Evolutionary conservation across 2,329 filamentous ascomycete species (phyloP), one percentile per base, ranked within the genome.

Genomic region (Fusarium torulosum): DNA sequence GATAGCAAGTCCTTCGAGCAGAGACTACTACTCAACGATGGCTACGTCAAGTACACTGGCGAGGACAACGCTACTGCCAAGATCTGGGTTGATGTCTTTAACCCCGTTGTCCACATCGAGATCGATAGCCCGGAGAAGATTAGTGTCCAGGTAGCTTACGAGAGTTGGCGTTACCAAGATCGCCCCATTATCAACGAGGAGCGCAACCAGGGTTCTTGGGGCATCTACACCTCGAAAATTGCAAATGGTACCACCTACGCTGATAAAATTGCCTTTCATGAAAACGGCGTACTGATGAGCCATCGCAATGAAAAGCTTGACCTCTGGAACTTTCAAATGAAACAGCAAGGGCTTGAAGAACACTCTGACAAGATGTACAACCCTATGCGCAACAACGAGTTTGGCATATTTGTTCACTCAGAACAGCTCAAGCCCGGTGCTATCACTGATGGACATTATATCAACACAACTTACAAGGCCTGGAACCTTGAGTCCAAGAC

Each of bases 171-270:
- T 2, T 43, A 29, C 6, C 11, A 59, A 5, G 10, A 59, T 4
- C 29, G 23, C 0, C 14, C 42, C 0, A 59, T 59, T 1, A 15
- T 59, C 4, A 51, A 59, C 3, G 53, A 59, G 8, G 53, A 59
- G 17, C 53, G 56, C 2, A 59, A 59, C 0, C 42, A 59, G 23
- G 56, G 53, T 5, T 59, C 53, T 0, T 59, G 56, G 42, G 53
- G 53, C 3, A 50, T 59, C 15, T 59, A 59, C 10, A 59, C 53
- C 2, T 59, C 56, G 10, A 59, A 59, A 13, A 23, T 59, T 25
- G 56, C 56, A 7, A 59, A 59, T 5, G 56, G 56, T 0, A 59
- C 56, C 10, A 59, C 56, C 0, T 59, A 59, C 8, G 53, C 53
- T 14, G 53, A 59, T 9, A 51, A 59, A 14, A 59, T 59, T 3